A percentile compares a stretch with the other conserved stretches of the same genome.
Conservation (phyloP, 2,329 filamentous ascomycete genomes). For the Beauveria scarabaeidicola region DNA sequence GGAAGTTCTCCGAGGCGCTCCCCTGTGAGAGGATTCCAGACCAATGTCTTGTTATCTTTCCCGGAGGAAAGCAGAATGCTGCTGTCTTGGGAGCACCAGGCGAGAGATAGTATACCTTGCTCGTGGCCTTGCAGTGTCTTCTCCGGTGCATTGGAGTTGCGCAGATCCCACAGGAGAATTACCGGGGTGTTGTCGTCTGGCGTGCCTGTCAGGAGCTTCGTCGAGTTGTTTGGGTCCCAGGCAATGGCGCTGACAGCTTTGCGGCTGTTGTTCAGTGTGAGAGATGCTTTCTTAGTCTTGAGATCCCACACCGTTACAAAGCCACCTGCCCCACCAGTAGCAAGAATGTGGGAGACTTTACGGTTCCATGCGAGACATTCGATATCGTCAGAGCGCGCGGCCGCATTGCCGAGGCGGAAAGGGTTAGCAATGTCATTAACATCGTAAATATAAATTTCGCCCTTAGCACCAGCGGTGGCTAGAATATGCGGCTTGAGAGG, state of each 20-base stretch:
- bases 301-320: constrained; percentile 98
- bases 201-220: constrained; percentile 87
- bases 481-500: constrained; percentile 83
- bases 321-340: constrained; percentile 84
- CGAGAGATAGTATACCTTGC: constrained; percentile 83
- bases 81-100: constrained; percentile 89
- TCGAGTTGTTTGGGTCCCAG: constrained; percentile 94
- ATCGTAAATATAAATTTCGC: constrained; percentile 94
- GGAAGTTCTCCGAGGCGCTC: constrained; percentile 86
- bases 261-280: constrained; percentile 90
- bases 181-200: constrained; percentile 81
- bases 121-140: constrained; percentile 85
- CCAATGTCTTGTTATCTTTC: constrained; percentile 90
- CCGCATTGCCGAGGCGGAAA: constrained; percentile 79
- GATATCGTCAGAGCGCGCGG: constrained; percentile 86
- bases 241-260: constrained; percentile 93
- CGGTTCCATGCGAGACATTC: constrained; percentile 98
- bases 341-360: constrained; percentile 92
- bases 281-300: constrained; percentile 93
- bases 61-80: constrained; percentile 86
- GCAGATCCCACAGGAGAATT: constrained; percentile 87
- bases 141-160: constrained; percentile 93
- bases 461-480: constrained; percentile 86
- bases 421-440: constrained; percentile 82
- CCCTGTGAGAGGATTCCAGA: constrained; percentile 94